Conservation (phyloP, 139 green algal species). For the Micromonas commoda region DNA sequence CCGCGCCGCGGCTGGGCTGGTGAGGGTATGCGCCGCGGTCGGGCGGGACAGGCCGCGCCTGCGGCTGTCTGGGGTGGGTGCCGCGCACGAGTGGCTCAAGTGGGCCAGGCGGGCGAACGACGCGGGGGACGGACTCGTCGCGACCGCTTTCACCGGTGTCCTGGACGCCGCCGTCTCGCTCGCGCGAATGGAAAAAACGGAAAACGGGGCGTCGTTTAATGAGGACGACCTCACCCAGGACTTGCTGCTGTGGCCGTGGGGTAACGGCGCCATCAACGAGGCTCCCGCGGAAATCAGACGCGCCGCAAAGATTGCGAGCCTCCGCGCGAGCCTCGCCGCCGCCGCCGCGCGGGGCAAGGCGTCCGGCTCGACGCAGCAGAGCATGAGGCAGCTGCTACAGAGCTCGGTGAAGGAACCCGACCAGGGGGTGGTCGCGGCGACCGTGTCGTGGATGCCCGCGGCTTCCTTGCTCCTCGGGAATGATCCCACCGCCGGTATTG, state of each 20-base stretch:
- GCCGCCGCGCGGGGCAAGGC: neutral
- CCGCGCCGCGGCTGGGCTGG: neutral
- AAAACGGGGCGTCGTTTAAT: neutral
- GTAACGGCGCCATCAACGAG: neutral
- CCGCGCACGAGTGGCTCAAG: slow-evolving; percentile 1
- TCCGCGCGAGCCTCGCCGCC: neutral
- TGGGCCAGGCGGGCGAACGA: neutral
- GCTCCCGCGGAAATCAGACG: neutral
- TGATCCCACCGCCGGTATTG: no score
- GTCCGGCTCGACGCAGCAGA: no score
- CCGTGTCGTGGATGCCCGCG: no score
- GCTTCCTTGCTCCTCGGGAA: no score
- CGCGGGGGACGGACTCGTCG: neutral
- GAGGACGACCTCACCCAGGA: neutral
- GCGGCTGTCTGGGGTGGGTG: neutral
- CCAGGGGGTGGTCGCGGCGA: neutral
- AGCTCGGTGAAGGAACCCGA: neutral
- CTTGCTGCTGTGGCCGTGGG: slow-evolving; percentile 6
- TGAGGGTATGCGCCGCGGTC: neutral
- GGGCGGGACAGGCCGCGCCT: neutral
- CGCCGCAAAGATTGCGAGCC: neutral
- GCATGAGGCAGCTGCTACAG: neutral
- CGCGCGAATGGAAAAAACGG: neutral
- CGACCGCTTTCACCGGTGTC: neutral
- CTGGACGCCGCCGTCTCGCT: neutral